A percentile compares a stretch with the other conserved stretches of the same genome.
phyloP scores from a whole-genome alignment of 345 rosid species.

The Eucalyptus polybractea region DNA sequence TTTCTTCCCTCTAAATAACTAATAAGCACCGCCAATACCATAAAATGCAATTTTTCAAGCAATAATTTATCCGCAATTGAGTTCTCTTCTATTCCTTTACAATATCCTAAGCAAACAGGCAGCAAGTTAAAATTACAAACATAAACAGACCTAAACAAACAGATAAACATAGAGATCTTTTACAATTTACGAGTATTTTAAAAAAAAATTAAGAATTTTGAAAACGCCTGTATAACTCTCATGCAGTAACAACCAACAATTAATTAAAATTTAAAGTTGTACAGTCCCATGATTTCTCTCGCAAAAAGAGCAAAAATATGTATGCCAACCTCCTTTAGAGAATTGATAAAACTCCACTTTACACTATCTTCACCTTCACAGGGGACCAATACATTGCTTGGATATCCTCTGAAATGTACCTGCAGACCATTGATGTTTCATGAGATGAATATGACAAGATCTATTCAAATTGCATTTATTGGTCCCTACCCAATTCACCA shows the following conservation, averaged over 20 bases:
- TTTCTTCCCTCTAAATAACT: not conserved
- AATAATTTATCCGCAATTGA: not conserved
- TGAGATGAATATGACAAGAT: not conserved
- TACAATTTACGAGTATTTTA: not conserved
- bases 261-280: not conserved
- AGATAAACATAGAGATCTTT: not conserved
- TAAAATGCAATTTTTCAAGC: not conserved
- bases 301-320: not conserved
- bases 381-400: constrained; percentile 56
- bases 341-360: constrained; percentile 91
- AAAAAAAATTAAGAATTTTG: not conserved
- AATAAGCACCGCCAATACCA: not conserved
- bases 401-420: constrained; percentile 97
- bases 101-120: not conserved
- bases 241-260: not conserved
- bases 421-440: constrained; percentile 6
- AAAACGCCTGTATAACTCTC: not conserved
- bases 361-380: constrained; percentile 91
- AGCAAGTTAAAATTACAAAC: not conserved
- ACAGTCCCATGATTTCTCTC: not conserved
- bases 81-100: not conserved
- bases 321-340: constrained; percentile 75
- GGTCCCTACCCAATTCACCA: not conserved
- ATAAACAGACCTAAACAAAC: not conserved
- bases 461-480: not conserved